A percentile compares a stretch with the other conserved stretches of the same genome.
These are phyloP conservation scores for Chlamydomonas sp. DNA, from an alignment of 139 green algal species.

Conservation along the genomic window DNA sequence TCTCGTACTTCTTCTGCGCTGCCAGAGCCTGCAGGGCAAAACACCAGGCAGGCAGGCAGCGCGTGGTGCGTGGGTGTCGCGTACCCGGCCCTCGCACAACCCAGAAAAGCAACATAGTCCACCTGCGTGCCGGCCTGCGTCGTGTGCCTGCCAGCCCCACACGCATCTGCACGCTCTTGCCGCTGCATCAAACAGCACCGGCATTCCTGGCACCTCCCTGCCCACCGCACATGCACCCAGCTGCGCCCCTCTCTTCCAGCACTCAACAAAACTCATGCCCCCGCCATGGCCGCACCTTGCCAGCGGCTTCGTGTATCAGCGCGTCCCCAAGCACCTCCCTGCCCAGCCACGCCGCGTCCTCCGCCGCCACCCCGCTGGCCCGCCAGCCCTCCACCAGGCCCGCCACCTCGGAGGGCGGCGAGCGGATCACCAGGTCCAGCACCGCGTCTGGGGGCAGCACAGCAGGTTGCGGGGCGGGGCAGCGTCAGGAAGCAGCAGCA, in stretches of 20 bases:
- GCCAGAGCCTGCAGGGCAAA: conserved; percentile 18
- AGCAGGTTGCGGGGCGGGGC: neutral
- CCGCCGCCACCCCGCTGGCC: conserved; percentile 1
- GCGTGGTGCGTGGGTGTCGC: too few species aligned
- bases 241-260: neutral
- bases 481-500: neutral
- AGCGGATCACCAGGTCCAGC: conserved; percentile 75
- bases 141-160: too few species aligned
- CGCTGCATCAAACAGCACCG: too few species aligned
- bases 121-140: too few species aligned
- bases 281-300: conserved; percentile 9
- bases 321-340: conserved; percentile 34
- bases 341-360: conserved; percentile 28
- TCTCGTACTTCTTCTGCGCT: conserved; percentile 32
- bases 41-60: too few species aligned
- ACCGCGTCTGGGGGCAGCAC: conserved; percentile 54
- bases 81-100: too few species aligned
- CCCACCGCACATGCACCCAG: neutral
- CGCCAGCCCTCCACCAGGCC: conserved; percentile 40
- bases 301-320: conserved; percentile 11
- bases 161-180: too few species aligned
- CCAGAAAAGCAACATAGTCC: too few species aligned
- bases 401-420: neutral
- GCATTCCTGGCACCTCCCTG: neutral
- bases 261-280: neutral